phyloP scores from a whole-genome alignment of 1,139 yeast genomes.

The Diutina mesorugosa region DNA sequence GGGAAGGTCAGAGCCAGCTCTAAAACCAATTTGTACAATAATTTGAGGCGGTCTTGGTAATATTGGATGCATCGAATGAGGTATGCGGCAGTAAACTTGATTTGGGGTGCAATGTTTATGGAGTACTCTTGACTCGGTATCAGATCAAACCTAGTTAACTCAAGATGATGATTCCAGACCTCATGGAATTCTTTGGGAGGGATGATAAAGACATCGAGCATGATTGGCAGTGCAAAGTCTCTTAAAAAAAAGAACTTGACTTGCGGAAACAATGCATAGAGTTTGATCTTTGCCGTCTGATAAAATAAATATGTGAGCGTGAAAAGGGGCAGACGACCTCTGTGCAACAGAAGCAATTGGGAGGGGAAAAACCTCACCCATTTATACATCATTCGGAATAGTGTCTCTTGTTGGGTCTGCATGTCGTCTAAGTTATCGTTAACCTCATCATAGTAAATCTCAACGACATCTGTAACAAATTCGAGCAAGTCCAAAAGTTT shows the following conservation, averaged over 20 bases:
- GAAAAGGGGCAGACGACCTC: constrained; percentile 17
- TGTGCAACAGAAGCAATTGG: constrained; percentile 12
- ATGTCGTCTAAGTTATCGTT: constrained; percentile 14
- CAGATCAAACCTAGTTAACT: background rate
- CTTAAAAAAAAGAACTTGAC: constrained; percentile 27
- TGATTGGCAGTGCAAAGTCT: constrained; percentile 31
- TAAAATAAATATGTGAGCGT: constrained; percentile 21
- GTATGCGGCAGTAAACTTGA: constrained; percentile 19
- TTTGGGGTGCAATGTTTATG: constrained; percentile 8
- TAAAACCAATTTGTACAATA: constrained; percentile 18
- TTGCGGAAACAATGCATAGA: constrained; percentile 28
- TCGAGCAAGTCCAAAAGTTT: constrained; percentile 7
- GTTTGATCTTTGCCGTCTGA: constrained; percentile 21
- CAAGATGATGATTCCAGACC: constrained; percentile 8
- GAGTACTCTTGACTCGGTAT: constrained; percentile 10
- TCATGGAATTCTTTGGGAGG: constrained; percentile 13
- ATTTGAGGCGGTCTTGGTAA: constrained; percentile 13
- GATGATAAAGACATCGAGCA: constrained; percentile 23
- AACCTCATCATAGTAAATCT: constrained; percentile 17
- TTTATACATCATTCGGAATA: constrained; percentile 23
- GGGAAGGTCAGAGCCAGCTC: constrained; percentile 17
- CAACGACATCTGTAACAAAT: constrained; percentile 15
- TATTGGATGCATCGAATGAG: constrained; percentile 20
- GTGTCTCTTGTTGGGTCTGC: constrained; percentile 19
- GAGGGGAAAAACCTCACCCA: constrained; percentile 30